These are phyloP conservation scores for Macaranga tanarius DNA, from an alignment of 441 rosid genomes.

Conservation along the genomic window DNA sequence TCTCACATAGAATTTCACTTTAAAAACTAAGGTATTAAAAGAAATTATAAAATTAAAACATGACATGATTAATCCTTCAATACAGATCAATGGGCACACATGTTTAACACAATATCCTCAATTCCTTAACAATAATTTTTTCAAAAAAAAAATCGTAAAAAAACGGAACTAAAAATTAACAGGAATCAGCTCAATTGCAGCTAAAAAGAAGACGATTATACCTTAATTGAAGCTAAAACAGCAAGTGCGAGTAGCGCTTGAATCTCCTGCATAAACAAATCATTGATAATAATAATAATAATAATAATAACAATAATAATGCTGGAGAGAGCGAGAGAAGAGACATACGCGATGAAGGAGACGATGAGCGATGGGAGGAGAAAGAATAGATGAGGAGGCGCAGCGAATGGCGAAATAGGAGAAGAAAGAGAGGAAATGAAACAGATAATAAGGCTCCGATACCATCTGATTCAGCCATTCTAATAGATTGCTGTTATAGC, in stretches of 20 bases:
- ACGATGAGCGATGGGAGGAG: conserved; percentile 40
- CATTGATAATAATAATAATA: not conserved
- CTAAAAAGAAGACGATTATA: conserved; percentile 14
- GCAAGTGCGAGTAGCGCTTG: conserved; percentile 70
- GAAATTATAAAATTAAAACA: too few species aligned
- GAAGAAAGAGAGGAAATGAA: conserved; percentile 73
- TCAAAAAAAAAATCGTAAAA: too few species aligned
- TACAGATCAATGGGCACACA: too few species aligned
- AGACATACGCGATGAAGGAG: conserved; percentile 48
- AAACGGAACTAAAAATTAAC: too few species aligned
- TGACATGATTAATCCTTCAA: too few species aligned
- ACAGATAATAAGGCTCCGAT: conserved; percentile 67
- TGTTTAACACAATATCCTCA: too few species aligned
- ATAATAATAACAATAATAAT: not conserved
- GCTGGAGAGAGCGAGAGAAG: not conserved
- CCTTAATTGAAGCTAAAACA: conserved; percentile 58
- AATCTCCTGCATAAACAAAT: conserved; percentile 57
- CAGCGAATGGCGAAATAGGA: conserved; percentile 64
- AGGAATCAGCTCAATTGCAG: too few species aligned
- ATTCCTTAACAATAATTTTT: too few species aligned
- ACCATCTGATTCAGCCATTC: conserved; percentile 49
- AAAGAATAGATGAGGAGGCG: conserved; percentile 41
- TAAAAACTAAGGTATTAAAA: too few species aligned
- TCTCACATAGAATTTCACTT: too few species aligned
- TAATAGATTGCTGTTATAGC: conserved; percentile 26